Base-by-base conservation (phyloP, 768 basidiomycete species). In the Leccinum subgranulosum region DNA sequence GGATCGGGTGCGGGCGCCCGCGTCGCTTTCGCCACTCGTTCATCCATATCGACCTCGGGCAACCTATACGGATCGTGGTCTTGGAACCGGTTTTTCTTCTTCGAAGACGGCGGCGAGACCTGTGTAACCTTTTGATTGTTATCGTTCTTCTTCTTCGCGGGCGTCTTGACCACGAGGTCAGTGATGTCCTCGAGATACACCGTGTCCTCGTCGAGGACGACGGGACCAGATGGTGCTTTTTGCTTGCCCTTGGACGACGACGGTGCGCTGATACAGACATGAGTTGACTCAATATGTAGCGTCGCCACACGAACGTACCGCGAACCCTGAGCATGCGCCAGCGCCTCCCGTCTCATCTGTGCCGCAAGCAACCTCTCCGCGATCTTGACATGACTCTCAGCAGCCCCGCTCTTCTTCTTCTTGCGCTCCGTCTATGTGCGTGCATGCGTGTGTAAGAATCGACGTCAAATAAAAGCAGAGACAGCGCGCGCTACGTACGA, bases 41-140 rank as follows among this genome's bases (percentile, higher is more conserved):
- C 81, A 39, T 86, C 84, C 61, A 95, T 64, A 61, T 94, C 78
- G 52, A 95, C 79, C 21, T 89, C 88, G 2, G 97, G 97, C 12
- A 99, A 81, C n/a, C 77, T 84, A 72, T 99, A 99, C 17, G 95
- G 94, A 69, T 99, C 97, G 64, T 91, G 86, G 67, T 90, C 87
- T 59, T 83, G 77, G 68, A 85, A 88, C 59, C 81, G 82, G 59
- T 72, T 75, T 70, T 84, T 88, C 71, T 83, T 87, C 54, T 74
- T 77, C 1, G 86, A 78, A 29, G 81, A 82, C 14, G 74, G 73
- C 1, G 82, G 77, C 2, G 81, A 73, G 17, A 76, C 73, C 4
- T 71, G 62, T 19, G 10, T 2, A 10, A 19, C 9, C 39, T 19
- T 19, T 4, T 12, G 6, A 43, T 43, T n/a, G 14, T 29, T 57